Conservation (phyloP, 805 yeast genomes). For the Sugiyamaella lignohabitans region DNA sequence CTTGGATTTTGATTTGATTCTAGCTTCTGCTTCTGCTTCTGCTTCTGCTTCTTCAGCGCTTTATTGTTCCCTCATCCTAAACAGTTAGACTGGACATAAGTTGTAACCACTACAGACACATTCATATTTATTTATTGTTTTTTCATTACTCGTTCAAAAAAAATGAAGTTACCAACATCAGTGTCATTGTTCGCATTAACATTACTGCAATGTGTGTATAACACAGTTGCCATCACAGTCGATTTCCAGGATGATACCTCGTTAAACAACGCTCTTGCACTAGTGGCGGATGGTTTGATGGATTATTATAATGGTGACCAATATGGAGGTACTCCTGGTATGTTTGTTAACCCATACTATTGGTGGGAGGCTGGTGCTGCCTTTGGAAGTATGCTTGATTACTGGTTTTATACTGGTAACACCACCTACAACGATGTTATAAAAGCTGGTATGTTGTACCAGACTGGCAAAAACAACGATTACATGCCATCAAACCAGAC, state of each 20-base stretch:
- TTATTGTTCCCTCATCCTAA: too few relatives aligned
- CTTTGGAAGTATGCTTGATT: constrained; percentile 61
- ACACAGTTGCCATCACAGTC: constrained; percentile 4
- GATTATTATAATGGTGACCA: constrained; percentile 70
- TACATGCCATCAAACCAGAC: constrained; percentile 78
- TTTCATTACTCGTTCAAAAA: too few relatives aligned
- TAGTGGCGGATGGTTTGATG: constrained; percentile 64
- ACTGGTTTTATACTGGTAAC: constrained; percentile 63
- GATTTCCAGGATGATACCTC: constrained; percentile 17
- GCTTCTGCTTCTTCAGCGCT: too few relatives aligned
- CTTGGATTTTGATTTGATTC: too few relatives aligned
- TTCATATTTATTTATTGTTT: too few relatives aligned
- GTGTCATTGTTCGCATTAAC: too few relatives aligned
- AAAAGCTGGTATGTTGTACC: constrained; percentile 56
- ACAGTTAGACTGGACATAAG: too few relatives aligned
- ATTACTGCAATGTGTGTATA: background rate
- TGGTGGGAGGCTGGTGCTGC: constrained; percentile 95
- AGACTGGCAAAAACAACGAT: constrained; percentile 56
- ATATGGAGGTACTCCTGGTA: constrained; percentile 64
- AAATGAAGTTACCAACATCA: too few relatives aligned
- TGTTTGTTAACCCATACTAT: constrained; percentile 69
- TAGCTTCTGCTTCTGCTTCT: too few relatives aligned
- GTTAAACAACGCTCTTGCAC: constrained; percentile 44
- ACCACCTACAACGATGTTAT: constrained; percentile 52
- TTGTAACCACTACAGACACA: too few relatives aligned